Conservation (phyloP, 495 filamentous ascomycete genomes). For the Neurospora sp. region DNA sequence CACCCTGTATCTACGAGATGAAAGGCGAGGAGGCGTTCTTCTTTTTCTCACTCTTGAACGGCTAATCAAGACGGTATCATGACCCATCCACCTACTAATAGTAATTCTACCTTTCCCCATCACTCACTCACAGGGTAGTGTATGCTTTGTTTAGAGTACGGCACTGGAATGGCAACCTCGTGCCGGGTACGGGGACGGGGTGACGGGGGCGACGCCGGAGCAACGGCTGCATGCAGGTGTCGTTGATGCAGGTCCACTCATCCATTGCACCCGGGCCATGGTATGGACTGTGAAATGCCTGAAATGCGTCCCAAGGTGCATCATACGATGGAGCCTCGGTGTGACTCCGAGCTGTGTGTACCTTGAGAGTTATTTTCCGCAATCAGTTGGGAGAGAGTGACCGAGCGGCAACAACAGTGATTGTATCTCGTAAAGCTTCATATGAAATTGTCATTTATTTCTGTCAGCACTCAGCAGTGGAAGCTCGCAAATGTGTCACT, state of each 20-base stretch:
- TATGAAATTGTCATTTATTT: background rate
- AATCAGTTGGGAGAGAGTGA: background rate
- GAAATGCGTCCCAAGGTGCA: background rate
- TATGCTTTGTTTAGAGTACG: background rate
- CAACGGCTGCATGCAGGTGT: background rate
- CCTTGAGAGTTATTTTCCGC: background rate
- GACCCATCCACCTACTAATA: constrained; percentile 1
- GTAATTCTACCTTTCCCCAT: background rate
- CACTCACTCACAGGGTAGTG: background rate
- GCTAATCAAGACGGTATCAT: constrained; percentile 28
- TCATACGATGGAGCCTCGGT: background rate
- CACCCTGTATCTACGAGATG: constrained; percentile 31
- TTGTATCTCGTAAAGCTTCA: background rate
- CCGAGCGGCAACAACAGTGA: background rate
- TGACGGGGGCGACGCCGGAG: constrained; percentile 7
- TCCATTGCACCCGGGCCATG: background rate
- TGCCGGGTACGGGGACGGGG: constrained; percentile 2
- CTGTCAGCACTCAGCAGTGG: background rate
- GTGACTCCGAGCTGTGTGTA: background rate
- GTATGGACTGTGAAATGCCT: background rate
- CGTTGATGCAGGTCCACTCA: background rate
- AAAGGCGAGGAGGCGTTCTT: constrained; percentile 18
- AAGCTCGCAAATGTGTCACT: background rate
- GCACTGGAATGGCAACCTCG: background rate
- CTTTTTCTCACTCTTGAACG: constrained; percentile 12